phyloP scores from a whole-genome alignment of 148 eudicot genomes.

The Oxyria digyna region DNA sequence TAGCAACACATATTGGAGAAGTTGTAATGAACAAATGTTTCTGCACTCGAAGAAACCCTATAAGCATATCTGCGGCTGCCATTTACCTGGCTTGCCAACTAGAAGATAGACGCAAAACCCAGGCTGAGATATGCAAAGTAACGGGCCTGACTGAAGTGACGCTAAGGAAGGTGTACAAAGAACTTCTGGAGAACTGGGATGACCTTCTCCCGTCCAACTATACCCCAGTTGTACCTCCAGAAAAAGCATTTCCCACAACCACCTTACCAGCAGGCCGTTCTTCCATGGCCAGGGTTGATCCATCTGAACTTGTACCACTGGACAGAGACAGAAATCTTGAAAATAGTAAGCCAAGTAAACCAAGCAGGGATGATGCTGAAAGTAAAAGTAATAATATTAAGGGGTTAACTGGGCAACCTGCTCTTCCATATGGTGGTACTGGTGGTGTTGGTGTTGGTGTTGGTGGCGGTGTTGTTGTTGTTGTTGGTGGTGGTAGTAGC shows the following conservation, averaged over 20 bases:
- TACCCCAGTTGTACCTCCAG: constrained; percentile 92
- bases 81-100: constrained; percentile 91
- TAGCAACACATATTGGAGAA: constrained; percentile 98
- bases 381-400: constrained; percentile 18
- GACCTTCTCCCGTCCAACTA: constrained; percentile 92
- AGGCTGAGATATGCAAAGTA: constrained; percentile 96
- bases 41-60: constrained; percentile 95
- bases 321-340: constrained; percentile 49
- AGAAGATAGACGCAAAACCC: constrained; percentile 95
- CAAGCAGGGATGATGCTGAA: constrained; percentile 29
- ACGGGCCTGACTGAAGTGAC: constrained; percentile 97
- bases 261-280: constrained; percentile 66
- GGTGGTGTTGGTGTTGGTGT: too few relatives aligned
- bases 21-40: constrained; percentile 97
- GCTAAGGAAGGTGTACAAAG: constrained; percentile 90
- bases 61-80: constrained; percentile 98
- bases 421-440: constrained; percentile 14
- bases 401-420: constrained; percentile 35
- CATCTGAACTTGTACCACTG: constrained; percentile 20
- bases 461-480: too few relatives aligned
- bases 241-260: constrained; percentile 92
- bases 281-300: constrained; percentile 34
- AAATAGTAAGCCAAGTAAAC: constrained; percentile 27
- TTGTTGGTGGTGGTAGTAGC: too few relatives aligned
- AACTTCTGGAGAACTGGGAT: constrained; percentile 91